phyloP scores from a whole-genome alignment of 2,329 filamentous ascomycete species.

The Fusarium sp. region DNA sequence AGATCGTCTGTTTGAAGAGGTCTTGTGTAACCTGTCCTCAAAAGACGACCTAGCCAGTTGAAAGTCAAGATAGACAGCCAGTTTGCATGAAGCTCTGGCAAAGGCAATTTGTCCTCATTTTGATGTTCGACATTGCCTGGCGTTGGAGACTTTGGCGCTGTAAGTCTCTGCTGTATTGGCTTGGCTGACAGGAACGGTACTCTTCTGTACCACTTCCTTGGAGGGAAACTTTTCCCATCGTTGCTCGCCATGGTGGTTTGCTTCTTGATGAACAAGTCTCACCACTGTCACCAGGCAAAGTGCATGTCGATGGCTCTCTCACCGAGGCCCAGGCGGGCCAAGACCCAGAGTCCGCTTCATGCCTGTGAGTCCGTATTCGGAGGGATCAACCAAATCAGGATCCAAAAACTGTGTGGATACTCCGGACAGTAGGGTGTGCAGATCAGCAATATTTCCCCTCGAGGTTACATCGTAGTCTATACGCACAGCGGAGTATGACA shows the following conservation, averaged over 20 bases:
- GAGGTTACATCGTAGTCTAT: not conserved
- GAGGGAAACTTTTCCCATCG: constrained; percentile 45
- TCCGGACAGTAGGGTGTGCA: not conserved
- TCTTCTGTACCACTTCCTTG: constrained; percentile 50
- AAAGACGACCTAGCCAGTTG: constrained; percentile 15
- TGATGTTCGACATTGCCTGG: constrained; percentile 16
- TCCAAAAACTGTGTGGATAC: not conserved
- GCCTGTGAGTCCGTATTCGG: constrained; percentile 3
- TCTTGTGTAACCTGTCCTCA: constrained; percentile 25
- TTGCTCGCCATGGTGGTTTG: constrained; percentile 40
- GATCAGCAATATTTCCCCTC: not conserved
- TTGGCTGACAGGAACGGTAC: constrained; percentile 47
- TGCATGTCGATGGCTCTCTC: not conserved
- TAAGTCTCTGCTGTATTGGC: constrained; percentile 16
- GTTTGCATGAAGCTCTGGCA: constrained; percentile 17
- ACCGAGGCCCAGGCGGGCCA: not conserved
- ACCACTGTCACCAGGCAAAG: not conserved
- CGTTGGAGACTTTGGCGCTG: constrained; percentile 2
- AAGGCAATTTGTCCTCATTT: constrained; percentile 2
- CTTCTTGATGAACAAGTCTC: not conserved
- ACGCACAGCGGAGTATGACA: not conserved
- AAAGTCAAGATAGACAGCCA: constrained; percentile 30
- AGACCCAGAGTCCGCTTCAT: not conserved
- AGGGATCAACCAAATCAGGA: constrained; percentile 1
- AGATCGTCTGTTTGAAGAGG: constrained; percentile 26